Base-by-base conservation (phyloP, 2,329 filamentous ascomycete species). In the Monosporascus cannonballus region DNA sequence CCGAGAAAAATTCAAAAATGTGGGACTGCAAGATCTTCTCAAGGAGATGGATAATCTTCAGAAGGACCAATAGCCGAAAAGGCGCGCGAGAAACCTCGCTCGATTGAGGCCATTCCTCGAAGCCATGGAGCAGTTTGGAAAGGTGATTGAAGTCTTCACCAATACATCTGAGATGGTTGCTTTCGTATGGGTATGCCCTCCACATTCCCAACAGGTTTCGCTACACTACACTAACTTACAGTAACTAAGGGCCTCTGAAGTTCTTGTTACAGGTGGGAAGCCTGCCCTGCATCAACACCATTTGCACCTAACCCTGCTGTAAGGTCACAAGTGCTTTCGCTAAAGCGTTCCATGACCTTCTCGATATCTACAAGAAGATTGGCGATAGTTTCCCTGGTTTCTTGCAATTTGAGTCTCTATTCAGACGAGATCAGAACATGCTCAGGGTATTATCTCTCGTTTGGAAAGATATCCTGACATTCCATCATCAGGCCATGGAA, bases 151-250 rank as follows among this genome's bases (percentile, higher is more conserved):
- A 27, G 51, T 59, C 2, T 65, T 64, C 39, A 22, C 36, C 4
- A 61, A 59, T 52, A 52, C 52, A 7, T 41, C 36, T 34, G 52
- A 59, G 3, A 34, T 60, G n/a, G 39, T 65, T 20, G 63, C 58
- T 11, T 64, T 61, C 41, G 46, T 66, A 11, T 67, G 64, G 64
- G 63, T 60, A 53, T 14, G 56, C 48, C 6, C 17, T 45, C 27
- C 20, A 38, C 5, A 9, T 34, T 30, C 27, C 20, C 8, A 25
- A 9, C 2, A 14, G 20, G 17, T 39, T 6, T 25, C n/a, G 14
- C 15, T 27, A 8, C 9, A 48, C 27, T 30, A 22, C 34, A 34
- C 49, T 51, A 15, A 51, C 25, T 36, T 46, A 37, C 27, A 4
- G 27, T 47, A 4, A 30, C 2, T 18, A 54, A 49, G 54, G 60